Conservation (phyloP, 1,284 basidiomycete species). For the Inonotus hispidus region DNA sequence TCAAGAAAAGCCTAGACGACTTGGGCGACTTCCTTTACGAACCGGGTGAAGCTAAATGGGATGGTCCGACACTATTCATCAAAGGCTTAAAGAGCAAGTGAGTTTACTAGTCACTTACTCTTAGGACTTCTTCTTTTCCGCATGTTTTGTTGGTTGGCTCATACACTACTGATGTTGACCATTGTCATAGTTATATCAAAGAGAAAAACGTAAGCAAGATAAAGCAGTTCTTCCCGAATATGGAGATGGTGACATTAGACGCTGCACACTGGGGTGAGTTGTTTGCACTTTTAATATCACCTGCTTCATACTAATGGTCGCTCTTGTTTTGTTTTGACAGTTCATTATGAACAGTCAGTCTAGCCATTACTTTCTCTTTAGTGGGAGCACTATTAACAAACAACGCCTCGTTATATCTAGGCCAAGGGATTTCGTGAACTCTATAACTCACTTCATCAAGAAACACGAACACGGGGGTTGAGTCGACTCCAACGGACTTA, state of each 20-base stretch:
- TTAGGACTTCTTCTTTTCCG: neutral
- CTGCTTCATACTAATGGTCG: constrained; percentile 5
- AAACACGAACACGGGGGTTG: neutral
- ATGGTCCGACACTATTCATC: constrained; percentile 65
- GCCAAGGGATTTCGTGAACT: constrained; percentile 41
- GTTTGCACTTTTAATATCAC: constrained; percentile 15
- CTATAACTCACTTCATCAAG: constrained; percentile 37
- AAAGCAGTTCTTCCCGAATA: constrained; percentile 64
- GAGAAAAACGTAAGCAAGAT: constrained; percentile 52
- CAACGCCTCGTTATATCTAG: constrained; percentile 23
- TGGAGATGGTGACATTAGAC: constrained; percentile 48
- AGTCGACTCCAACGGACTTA: no score
- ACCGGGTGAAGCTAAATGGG: constrained; percentile 52
- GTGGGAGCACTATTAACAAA: neutral
- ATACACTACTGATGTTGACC: neutral
- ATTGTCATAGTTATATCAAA: constrained; percentile 59
- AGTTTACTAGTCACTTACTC: constrained; percentile 23
- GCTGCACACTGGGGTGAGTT: constrained; percentile 65
- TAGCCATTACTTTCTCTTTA: neutral
- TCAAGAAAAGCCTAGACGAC: constrained; percentile 55
- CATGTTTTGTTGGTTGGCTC: neutral
- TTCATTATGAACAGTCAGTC: constrained; percentile 54
- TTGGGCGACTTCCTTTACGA: constrained; percentile 75
- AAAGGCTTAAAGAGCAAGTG: constrained; percentile 76
- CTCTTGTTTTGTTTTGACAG: constrained; percentile 27